Base-by-base conservation (phyloP, 2,329 filamentous ascomycete species). In the Phaeomoniella chlamydospora region DNA sequence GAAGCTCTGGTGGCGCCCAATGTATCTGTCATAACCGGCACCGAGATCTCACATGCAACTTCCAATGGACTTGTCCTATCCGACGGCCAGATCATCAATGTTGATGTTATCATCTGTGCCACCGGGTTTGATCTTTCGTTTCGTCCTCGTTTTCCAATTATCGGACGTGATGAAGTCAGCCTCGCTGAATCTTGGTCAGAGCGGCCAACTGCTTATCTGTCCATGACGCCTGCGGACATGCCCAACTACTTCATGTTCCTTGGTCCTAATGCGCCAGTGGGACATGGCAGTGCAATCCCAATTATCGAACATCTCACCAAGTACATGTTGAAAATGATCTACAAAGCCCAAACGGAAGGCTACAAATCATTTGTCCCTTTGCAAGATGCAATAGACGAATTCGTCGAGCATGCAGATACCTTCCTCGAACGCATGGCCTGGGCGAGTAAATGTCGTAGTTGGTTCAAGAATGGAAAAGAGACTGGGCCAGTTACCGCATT, bases 1-100 rank as follows among this genome's bases (percentile, higher is more conserved):
- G 63, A 70, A 44, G 61, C 67, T 2, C 48, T 67, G 4, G 49
- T 52, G 3, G 35, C 61, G 14, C 48, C 52, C 1, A 67, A 64
- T 40, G 57, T 57, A n/a, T 31, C 40, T 1, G 42, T 46, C 18
- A 39, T 35, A 9, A 37, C 43, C 2, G 38, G 46, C 17, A 43
- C 38, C 4, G 41, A 43, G 10, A 41, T 42, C 14, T 44, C 37
- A 4, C 37, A 47, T 4, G 38, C 43, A 26, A 26, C 22, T n/a
- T 6, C 6, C 6, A n/a, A 6, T 9, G 22, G 22, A 6, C n/a
- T 30, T 37, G 3, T 39, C 34, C 43, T 42, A 14, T 38, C 40
- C 1, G 43, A 46, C 19, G 48, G 46, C 1, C 32, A 45, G 3
- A 39, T 38, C 2, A 41, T 46, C 13, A 41, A 52, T 22, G 43